Conservation (phyloP, 2,329 filamentous ascomycete species). For the Parasarocladium wereldwijsianum region DNA sequence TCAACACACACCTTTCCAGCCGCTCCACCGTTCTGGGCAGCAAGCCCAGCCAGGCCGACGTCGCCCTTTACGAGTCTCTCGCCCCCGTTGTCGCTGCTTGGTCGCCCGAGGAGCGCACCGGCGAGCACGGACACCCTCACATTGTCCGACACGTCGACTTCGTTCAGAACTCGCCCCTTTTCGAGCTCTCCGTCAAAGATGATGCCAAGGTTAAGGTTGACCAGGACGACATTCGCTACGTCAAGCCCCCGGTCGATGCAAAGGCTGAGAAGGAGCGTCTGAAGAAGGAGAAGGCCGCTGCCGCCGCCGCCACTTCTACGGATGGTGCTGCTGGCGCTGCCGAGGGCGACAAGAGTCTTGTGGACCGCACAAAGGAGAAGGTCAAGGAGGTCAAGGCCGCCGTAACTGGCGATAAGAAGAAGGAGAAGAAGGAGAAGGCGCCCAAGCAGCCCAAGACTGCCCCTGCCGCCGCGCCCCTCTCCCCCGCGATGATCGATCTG, state of each 20-base stretch:
- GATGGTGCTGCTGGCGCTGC: constrained; percentile 27
- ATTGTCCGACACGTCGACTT: constrained; percentile 88
- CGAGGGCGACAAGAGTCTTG: constrained; percentile 31
- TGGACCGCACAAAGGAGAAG: constrained; percentile 47
- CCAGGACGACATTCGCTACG: constrained; percentile 65
- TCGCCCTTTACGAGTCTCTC: constrained; percentile 68
- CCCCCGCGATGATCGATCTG: constrained; percentile 80
- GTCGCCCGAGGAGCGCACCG: constrained; percentile 75
- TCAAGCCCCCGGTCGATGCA: constrained; percentile 76
- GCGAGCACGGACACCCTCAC: constrained; percentile 77
- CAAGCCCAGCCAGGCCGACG: constrained; percentile 80
- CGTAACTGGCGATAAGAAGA: constrained; percentile 38
- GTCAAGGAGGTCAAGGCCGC: constrained; percentile 33
- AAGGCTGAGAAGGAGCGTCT: constrained; percentile 93
- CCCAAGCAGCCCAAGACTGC: constrained; percentile 59
- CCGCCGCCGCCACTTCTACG: constrained; percentile 36
- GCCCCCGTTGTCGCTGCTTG: constrained; percentile 65
- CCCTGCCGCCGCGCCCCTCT: constrained; percentile 58
- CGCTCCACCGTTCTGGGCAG: constrained; percentile 79
- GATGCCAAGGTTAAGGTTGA: constrained; percentile 68
- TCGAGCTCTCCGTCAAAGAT: constrained; percentile 53
- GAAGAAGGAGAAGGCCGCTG: constrained; percentile 86
- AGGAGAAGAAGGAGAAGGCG: constrained; percentile 84
- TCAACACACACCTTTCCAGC: constrained; percentile 78
- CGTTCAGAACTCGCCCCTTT: constrained; percentile 76